Conservation (phyloP, 1,284 basidiomycete genomes). For the Cryptococcus sp. region DNA sequence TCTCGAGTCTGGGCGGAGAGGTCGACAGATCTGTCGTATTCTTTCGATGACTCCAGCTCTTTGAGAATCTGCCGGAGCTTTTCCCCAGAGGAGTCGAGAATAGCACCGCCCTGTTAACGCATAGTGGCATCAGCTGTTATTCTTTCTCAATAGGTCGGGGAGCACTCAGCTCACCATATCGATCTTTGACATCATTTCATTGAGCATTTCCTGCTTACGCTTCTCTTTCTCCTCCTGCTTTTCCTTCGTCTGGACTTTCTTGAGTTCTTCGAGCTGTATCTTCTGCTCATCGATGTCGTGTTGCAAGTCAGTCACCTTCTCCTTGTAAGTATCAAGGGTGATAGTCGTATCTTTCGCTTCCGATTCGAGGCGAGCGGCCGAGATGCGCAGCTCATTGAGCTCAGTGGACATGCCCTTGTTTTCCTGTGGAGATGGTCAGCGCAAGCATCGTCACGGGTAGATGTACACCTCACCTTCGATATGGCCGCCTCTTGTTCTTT, state of each 20-base stretch:
- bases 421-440: constrained; percentile 61
- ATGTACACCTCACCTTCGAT: constrained; percentile 61
- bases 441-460: neutral
- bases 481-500: constrained; percentile 84
- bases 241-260: constrained; percentile 75
- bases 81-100: constrained; percentile 36
- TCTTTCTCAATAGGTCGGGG: neutral
- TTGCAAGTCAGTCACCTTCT: constrained; percentile 87
- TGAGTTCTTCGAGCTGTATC: constrained; percentile 76
- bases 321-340: constrained; percentile 93
- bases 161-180: constrained; percentile 67
- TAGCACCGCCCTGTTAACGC: constrained; percentile 35
- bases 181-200: constrained; percentile 99
- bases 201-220: constrained; percentile 99
- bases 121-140: constrained; percentile 8
- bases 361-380: constrained; percentile 89
- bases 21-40: constrained; percentile 57
- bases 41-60: constrained; percentile 37
- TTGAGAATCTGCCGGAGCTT: constrained; percentile 45
- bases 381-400: constrained; percentile 86
- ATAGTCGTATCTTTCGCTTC: constrained; percentile 94
- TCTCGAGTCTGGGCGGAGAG: constrained; percentile 65
- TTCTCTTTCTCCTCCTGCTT: constrained; percentile 98
- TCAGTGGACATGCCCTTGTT: constrained; percentile 80
- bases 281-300: constrained; percentile 88